Conservation (phyloP, 2,329 filamentous ascomycete species). For the Fusarium sublunatum region DNA sequence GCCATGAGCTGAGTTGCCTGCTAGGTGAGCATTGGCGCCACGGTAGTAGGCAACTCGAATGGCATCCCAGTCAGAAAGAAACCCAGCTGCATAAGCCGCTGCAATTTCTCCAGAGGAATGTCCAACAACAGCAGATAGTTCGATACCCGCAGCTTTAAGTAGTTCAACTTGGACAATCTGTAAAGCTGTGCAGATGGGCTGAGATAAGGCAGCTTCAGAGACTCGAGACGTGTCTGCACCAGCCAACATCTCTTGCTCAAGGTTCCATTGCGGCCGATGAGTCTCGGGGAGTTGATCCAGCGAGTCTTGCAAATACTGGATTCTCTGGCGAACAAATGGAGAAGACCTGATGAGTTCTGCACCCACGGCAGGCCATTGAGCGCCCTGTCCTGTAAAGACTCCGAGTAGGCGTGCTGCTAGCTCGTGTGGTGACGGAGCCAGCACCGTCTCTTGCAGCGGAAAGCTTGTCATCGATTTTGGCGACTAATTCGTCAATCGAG, state of each 20-base stretch:
- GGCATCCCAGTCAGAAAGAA: slow-evolving; percentile 43
- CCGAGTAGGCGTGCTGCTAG: neutral
- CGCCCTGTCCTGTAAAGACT: slow-evolving; percentile 12
- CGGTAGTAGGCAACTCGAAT: slow-evolving; percentile 49
- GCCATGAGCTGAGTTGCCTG: neutral
- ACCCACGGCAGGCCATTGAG: slow-evolving; percentile 19
- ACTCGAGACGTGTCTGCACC: neutral
- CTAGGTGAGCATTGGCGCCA: neutral
- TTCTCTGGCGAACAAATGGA: neutral
- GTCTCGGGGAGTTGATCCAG: neutral
- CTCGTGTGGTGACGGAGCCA: too few species aligned
- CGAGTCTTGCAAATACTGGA: neutral
- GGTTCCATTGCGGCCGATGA: neutral
- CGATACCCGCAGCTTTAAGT: slow-evolving; percentile 37
- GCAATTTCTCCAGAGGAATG: slow-evolving; percentile 61
- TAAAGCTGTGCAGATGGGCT: slow-evolving; percentile 11
- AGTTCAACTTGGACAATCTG: neutral
- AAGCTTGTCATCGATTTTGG: too few species aligned
- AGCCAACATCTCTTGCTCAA: neutral
- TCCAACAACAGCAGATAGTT: slow-evolving; percentile 52
- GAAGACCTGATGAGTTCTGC: neutral
- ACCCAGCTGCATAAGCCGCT: slow-evolving; percentile 48
- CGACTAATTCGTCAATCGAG: too few species aligned
- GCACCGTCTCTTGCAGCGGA: too few species aligned
- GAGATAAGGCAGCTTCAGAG: slow-evolving; percentile 1